A percentile compares a stretch with the other conserved stretches of the same genome.
phyloP scores from a whole-genome alignment of 2,329 filamentous ascomycete genomes.

The Didymella sp. region DNA sequence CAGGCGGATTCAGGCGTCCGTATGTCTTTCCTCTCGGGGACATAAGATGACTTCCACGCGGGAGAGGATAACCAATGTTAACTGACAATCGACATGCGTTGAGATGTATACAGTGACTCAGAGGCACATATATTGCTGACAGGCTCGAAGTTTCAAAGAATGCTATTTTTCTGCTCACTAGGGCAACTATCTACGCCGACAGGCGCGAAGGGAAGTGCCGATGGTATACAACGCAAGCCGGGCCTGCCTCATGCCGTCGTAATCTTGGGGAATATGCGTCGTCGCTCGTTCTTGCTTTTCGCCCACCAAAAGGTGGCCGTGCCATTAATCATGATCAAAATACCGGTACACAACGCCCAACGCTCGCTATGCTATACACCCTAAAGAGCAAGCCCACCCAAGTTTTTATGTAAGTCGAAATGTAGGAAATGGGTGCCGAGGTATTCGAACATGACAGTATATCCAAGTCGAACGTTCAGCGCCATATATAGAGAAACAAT shows the following conservation, averaged over 20 bases:
- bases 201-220: slow-evolving; percentile 17
- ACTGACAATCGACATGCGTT: no score
- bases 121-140: slow-evolving; percentile 1
- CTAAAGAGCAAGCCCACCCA: slow-evolving; percentile 30
- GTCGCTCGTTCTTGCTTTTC: slow-evolving; percentile 44
- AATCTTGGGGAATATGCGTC: slow-evolving; percentile 40
- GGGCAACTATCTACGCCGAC: slow-evolving; percentile 21
- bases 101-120: background rate
- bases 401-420: slow-evolving; percentile 23
- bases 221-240: slow-evolving; percentile 23
- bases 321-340: slow-evolving; percentile 27
- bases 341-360: slow-evolving; percentile 42
- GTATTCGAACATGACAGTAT: slow-evolving; percentile 18
- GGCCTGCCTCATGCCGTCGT: slow-evolving; percentile 33
- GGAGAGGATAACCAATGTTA: slow-evolving; percentile 5
- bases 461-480: slow-evolving; percentile 15
- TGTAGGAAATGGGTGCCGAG: slow-evolving; percentile 16
- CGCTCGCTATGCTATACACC: slow-evolving; percentile 48
- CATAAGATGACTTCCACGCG: background rate
- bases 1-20: background rate
- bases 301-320: slow-evolving; percentile 24
- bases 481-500: slow-evolving; percentile 10
- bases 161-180: slow-evolving; percentile 21
- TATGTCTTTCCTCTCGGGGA: slow-evolving; percentile 14
- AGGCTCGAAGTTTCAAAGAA: slow-evolving; percentile 7